phyloP scores from a whole-genome alignment of 441 rosid species.

The Dalechampia spathulata region DNA sequence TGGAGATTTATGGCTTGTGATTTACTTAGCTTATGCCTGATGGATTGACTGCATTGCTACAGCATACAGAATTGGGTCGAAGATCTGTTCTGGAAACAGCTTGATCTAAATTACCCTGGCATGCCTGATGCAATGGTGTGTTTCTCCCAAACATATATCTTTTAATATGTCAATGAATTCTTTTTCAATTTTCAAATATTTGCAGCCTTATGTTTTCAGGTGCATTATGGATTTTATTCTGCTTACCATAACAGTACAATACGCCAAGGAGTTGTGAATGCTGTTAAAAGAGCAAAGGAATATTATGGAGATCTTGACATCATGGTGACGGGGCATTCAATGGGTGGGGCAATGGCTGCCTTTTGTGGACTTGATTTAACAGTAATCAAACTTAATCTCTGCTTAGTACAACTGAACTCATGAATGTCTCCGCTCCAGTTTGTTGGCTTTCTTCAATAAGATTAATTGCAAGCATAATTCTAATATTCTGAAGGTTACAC shows the following conservation, averaged over 20 bases:
- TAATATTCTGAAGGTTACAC: neutral
- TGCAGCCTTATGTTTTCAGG: conserved; percentile 31
- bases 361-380: conserved; percentile 81
- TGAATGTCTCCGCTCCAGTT: neutral
- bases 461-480: neutral
- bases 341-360: conserved; percentile 98
- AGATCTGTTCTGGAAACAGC: conserved; percentile 93
- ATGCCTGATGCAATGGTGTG: conserved; percentile 95
- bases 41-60: too few species aligned
- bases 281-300: conserved; percentile 45
- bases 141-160: too few species aligned
- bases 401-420: neutral
- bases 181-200: too few species aligned
- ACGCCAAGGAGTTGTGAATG: conserved; percentile 60
- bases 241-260: conserved; percentile 89
- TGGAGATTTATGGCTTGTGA: too few species aligned
- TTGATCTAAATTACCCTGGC: conserved; percentile 87
- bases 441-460: neutral
- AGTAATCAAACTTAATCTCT: conserved; percentile 29
- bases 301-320: conserved; percentile 56
- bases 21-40: too few species aligned
- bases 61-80: conserved; percentile 93
- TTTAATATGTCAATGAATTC: neutral
- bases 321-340: conserved; percentile 91
- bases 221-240: conserved; percentile 82